Percentiles rank a stretch among this genome's conserved stretches.
These are phyloP conservation scores for Adansonia gregorii DNA, from an alignment of 441 rosid species.

Conservation along the genomic window DNA sequence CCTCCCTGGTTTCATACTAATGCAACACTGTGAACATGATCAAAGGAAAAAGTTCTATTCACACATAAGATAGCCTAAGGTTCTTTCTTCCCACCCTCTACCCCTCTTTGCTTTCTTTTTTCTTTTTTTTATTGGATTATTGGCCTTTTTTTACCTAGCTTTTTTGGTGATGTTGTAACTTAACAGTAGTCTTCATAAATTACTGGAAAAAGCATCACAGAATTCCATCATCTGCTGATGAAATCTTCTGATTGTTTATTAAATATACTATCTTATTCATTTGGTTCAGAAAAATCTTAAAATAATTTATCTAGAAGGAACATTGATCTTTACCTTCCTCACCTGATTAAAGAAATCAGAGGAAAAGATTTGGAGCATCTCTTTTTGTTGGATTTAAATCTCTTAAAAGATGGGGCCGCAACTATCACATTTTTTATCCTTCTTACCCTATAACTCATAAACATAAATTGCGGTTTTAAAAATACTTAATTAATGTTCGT, in stretches of 20 bases:
- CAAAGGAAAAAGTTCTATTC: background rate
- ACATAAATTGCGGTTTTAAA: background rate
- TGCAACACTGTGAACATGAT: background rate
- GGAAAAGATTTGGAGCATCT: background rate
- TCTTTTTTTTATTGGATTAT: background rate
- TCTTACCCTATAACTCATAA: background rate
- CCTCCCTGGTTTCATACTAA: background rate
- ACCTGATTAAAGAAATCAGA: constrained; percentile 3
- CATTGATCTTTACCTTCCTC: background rate
- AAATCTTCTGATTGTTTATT: background rate
- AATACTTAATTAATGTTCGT: too few relatives aligned
- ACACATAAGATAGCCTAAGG: background rate
- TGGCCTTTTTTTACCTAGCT: background rate
- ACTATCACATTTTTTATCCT: background rate
- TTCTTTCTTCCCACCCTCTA: background rate
- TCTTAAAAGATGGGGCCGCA: too few relatives aligned
- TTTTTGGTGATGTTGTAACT: background rate
- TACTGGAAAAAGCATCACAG: background rate
- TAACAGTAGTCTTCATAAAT: background rate
- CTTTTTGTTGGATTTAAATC: background rate
- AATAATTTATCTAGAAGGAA: constrained; percentile 7
- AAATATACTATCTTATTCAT: background rate
- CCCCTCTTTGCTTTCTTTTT: too few relatives aligned
- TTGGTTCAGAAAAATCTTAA: background rate
- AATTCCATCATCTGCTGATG: constrained; percentile 13